These are phyloP conservation scores for Eimeria necatrix DNA, from an alignment of 169 alveolate species.

Conservation along the genomic window DNA sequence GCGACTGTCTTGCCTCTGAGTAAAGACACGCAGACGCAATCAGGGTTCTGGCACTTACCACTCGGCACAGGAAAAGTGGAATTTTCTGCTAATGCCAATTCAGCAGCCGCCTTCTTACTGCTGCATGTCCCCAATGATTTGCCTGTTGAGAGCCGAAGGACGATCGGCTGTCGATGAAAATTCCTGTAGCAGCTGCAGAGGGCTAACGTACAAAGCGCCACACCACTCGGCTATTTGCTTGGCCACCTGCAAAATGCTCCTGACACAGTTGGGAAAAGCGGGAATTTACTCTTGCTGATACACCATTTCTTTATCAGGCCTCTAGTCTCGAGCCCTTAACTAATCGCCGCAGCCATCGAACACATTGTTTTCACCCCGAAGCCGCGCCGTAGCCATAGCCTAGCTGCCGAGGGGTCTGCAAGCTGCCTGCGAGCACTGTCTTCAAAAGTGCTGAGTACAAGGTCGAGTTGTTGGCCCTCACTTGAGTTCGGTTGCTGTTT, in stretches of 20 bases:
- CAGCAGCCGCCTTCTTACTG: background rate
- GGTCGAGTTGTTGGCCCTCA: background rate
- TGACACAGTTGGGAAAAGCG: background rate
- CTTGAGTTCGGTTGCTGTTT: constrained; percentile 63
- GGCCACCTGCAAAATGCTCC: constrained; percentile 44
- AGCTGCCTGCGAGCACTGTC: no score
- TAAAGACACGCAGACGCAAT: background rate
- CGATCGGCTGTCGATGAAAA: background rate
- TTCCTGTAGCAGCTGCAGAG: constrained; percentile 53
- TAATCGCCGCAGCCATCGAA: no score
- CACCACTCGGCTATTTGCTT: constrained; percentile 72
- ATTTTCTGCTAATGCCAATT: no score
- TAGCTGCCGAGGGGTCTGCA: no score
- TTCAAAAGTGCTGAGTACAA: no score
- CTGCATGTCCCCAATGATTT: constrained; percentile 40
- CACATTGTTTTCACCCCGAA: no score
- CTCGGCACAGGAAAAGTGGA: background rate
- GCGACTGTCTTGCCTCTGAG: constrained; percentile 70
- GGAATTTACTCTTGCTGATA: no score
- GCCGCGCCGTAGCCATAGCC: no score
- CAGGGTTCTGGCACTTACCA: background rate
- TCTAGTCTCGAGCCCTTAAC: no score
- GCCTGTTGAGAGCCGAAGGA: constrained; percentile 23
- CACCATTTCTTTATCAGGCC: no score
- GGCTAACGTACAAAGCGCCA: constrained; percentile 63